Base-by-base conservation (phyloP, 2,329 filamentous ascomycete species). In the Ascochyta pisi region DNA sequence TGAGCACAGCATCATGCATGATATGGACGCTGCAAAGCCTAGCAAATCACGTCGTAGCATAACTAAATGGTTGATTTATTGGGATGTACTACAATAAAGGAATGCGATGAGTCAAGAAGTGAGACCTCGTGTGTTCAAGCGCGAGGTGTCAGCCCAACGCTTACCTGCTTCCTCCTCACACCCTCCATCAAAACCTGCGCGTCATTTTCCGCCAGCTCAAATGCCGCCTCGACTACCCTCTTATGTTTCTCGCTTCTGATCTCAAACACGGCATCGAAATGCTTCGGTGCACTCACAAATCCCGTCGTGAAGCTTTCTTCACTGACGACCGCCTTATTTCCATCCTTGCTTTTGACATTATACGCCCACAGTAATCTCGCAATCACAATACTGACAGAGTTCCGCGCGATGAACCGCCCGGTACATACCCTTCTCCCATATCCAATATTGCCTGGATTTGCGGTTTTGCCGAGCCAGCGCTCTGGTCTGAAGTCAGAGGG, bases 341-440 rank as follows among this genome's bases (percentile, higher is more conserved):
- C 8, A 26, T 26, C 8, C 26, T 26, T 26, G 8, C 31, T 60
- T 60, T 26, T 60, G 29, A 84, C 72, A 50, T 83, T 79, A 16
- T 80, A 82, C 0, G 81, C 81, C 61, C 83, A 77, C 40, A 84
- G 78, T 70, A 84, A 76, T 39, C 80, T 71, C 0, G 80, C 78
- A 51, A 84, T 79, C 19, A 78, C 80, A 51, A 84, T 79, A 55
- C 79, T 68, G 61, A 82, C 48, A 55, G 69, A 69, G n/a, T 71
- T 68, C 0, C 50, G 58, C 1, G 72, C 73, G 31, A 78, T 65
- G 50, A 66, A 49, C 3, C 68, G 51, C 0, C 75, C 73, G 6
- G 8, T 26, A 6, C 4, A 26, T 26, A 2, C 6, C 8, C 26
- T 26, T 6, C 0, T 73, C 0, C 83, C 82, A 60, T 82, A 83